Evolutionary conservation across 768 basidiomycete genomes (phyloP).

Genomic region (Coprinopsis cinerea): DNA sequence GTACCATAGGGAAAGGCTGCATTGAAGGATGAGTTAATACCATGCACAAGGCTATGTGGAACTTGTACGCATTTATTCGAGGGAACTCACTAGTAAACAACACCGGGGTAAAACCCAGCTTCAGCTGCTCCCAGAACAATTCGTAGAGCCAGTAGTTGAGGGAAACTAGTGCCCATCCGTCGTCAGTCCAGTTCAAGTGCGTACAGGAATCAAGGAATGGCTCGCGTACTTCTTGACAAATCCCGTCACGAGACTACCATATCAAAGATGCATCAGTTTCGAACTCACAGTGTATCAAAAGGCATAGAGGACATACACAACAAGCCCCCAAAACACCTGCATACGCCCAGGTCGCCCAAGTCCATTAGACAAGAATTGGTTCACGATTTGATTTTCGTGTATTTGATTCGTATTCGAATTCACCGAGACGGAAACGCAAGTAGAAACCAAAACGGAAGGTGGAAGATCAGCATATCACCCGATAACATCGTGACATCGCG

Average conservation of each 20-base stretch:
- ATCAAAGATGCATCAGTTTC: neutral
- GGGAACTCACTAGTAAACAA: constrained; percentile 58
- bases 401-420: no score
- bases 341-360: no score
- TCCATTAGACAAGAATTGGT: no score
- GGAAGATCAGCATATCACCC: no score
- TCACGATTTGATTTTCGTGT: no score
- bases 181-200: neutral
- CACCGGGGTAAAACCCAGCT: constrained; percentile 68
- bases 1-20: constrained; percentile 65
- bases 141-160: constrained; percentile 52
- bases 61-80: neutral
- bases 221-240: constrained; percentile 53
- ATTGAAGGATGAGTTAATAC: neutral
- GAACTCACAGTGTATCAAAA: neutral
- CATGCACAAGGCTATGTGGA: no score
- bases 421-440: no score
- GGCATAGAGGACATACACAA: constrained; percentile 38
- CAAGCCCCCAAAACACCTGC: constrained; percentile 57
- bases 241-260: constrained; percentile 60
- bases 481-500: neutral
- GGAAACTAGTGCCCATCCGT: constrained; percentile 38
- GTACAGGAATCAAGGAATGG: neutral
- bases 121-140: constrained; percentile 61
- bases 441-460: no score